Evolutionary conservation across 176 grass and related monocot genomes (phyloP).

Genomic region (Rhipidocladum racemiflorum): DNA sequence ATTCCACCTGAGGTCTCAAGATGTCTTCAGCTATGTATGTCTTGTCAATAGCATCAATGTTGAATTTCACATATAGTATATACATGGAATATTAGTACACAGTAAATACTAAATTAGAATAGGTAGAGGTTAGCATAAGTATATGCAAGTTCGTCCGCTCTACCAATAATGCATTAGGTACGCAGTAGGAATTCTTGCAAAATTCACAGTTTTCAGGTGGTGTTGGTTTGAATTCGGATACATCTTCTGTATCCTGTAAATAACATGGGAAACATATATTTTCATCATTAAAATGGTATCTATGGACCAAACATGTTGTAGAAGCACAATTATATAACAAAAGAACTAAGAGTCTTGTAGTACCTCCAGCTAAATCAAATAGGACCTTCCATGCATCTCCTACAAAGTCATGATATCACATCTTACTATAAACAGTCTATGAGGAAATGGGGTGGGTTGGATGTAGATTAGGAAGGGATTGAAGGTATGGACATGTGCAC

Average conservation of each 20-base stretch:
- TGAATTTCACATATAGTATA: slow-evolving; percentile 77
- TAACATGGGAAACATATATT: slow-evolving; percentile 9
- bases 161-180: slow-evolving; percentile 80
- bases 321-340: neutral
- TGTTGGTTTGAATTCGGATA: slow-evolving; percentile 88
- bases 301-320: slow-evolving; percentile 3
- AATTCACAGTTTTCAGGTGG: slow-evolving; percentile 80
- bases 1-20: slow-evolving; percentile 61
- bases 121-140: neutral
- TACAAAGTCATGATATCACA: slow-evolving; percentile 32
- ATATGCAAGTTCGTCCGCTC: neutral
- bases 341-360: neutral
- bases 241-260: slow-evolving; percentile 70
- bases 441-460: neutral
- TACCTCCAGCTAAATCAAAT: slow-evolving; percentile 73
- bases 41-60: slow-evolving; percentile 75
- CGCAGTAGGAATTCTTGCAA: slow-evolving; percentile 78
- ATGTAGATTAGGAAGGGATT: neutral
- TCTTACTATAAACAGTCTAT: neutral
- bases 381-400: slow-evolving; percentile 69
- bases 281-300: slow-evolving; percentile 2
- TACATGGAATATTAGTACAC: neutral
- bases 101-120: slow-evolving; percentile 9
- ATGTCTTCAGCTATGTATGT: slow-evolving; percentile 73
- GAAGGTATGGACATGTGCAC: neutral